A percentile compares a stretch with the other conserved stretches of the same genome.
phyloP scores from a whole-genome alignment of 441 rosid species.

The Syzygium syzygioides region DNA sequence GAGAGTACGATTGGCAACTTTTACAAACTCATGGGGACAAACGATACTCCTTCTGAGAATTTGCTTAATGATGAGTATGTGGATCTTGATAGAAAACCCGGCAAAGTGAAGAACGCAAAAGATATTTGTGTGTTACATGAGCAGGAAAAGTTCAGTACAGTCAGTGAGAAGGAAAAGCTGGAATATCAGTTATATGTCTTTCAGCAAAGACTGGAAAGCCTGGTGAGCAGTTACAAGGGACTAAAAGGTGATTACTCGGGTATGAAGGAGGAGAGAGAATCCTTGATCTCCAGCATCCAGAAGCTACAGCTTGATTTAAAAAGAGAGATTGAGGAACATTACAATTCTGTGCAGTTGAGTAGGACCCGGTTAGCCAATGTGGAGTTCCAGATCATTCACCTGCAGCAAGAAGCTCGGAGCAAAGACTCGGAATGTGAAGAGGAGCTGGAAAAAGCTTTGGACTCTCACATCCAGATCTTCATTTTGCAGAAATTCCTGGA shows the following conservation, averaged over 20 bases:
- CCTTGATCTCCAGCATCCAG: conserved; percentile 38
- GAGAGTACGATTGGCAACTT: conserved; percentile 45
- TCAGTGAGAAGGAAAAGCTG: conserved; percentile 40
- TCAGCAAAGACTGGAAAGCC: conserved; percentile 40
- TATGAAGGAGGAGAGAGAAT: conserved; percentile 59
- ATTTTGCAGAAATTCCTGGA: conserved; percentile 60
- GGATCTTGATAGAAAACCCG: conserved; percentile 57
- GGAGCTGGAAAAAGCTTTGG: conserved; percentile 55
- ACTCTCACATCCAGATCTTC: conserved; percentile 58
- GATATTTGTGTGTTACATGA: conserved; percentile 41
- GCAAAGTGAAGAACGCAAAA: conserved; percentile 49
- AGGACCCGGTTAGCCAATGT: conserved; percentile 37
- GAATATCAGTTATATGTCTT: conserved; percentile 44
- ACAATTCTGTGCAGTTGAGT: conserved; percentile 36
- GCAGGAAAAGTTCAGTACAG: conserved; percentile 51
- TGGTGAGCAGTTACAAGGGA: conserved; percentile 38
- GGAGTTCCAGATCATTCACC: conserved; percentile 48
- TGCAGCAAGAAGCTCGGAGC: conserved; percentile 50
- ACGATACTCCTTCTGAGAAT: conserved; percentile 53
- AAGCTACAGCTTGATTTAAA: conserved; percentile 41
- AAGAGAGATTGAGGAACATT: conserved; percentile 46
- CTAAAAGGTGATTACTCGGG: conserved; percentile 36
- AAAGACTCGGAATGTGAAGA: conserved; percentile 51
- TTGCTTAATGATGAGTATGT: conserved; percentile 61
- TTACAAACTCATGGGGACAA: conserved; percentile 59